These are phyloP conservation scores for Pittosporum tobira DNA, from an alignment of 129 eudicot genomes.

Conservation along the genomic window DNA sequence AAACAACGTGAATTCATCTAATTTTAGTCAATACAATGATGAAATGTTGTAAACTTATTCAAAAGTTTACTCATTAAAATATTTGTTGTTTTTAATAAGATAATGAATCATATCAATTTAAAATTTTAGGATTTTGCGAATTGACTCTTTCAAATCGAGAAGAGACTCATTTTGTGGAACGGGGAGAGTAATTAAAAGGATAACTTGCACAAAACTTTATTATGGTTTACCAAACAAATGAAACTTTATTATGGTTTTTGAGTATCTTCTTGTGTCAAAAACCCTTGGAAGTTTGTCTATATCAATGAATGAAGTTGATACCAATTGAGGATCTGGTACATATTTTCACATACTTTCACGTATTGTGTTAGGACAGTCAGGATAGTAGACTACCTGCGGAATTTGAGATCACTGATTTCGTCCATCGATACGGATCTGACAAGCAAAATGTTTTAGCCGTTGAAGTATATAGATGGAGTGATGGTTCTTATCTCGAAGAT, in stretches of 20 bases:
- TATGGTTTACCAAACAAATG: no score
- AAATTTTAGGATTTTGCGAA: no score
- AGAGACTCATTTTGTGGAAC: no score
- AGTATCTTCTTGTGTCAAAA: not conserved
- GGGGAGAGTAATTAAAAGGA: no score
- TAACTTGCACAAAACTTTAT: not conserved
- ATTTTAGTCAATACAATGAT: no score
- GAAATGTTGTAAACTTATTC: no score
- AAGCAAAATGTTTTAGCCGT: slow-evolving; percentile 72
- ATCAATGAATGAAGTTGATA: not conserved
- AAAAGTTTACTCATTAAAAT: no score
- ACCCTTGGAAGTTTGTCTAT: not conserved
- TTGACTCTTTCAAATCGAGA: no score
- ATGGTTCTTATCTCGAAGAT: slow-evolving; percentile 98
- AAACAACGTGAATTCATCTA: no score
- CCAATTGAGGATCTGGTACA: not conserved
- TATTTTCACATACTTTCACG: not conserved
- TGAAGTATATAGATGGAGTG: slow-evolving; percentile 92
- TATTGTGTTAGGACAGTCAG: slow-evolving; percentile 56
- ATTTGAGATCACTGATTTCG: slow-evolving; percentile 74
- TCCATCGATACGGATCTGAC: slow-evolving; percentile 73
- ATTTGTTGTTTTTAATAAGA: no score
- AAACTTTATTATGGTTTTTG: not conserved
- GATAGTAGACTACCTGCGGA: slow-evolving; percentile 98
- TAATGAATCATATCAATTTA: no score